A percentile compares a stretch with the other conserved stretches of the same genome.
These are phyloP conservation scores for Echinosophora koreensis DNA, from an alignment of 306 rosid genomes.

Conservation along the genomic window DNA sequence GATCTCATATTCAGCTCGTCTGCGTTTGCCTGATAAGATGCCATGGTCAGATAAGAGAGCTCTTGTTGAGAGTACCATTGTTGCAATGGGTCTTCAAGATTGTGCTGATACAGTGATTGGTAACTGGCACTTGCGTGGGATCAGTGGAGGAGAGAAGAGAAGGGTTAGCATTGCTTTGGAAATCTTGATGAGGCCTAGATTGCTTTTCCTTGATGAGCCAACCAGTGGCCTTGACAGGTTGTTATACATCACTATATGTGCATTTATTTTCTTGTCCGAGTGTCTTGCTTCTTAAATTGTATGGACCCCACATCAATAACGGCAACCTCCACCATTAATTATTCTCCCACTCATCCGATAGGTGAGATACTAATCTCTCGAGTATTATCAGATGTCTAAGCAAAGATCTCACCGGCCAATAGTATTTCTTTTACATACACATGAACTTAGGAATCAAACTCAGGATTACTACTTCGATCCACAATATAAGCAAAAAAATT, in stretches of 20 bases:
- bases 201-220: slow-evolving; percentile 97
- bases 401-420: too few species aligned
- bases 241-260: slow-evolving; percentile 39
- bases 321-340: too few species aligned
- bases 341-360: too few species aligned
- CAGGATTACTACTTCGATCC: too few species aligned
- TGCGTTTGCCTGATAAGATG: slow-evolving; percentile 86
- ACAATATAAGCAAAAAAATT: too few species aligned
- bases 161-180: slow-evolving; percentile 96
- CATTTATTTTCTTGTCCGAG: slow-evolving; percentile 44
- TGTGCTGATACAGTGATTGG: slow-evolving; percentile 96
- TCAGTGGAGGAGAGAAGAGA: slow-evolving; percentile 97
- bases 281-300: not conserved
- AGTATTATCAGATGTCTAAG: too few species aligned
- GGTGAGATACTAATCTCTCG: too few species aligned
- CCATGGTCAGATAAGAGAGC: slow-evolving; percentile 75
- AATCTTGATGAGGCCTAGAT: slow-evolving; percentile 86
- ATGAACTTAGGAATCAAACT: too few species aligned
- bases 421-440: too few species aligned
- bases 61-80: slow-evolving; percentile 83
- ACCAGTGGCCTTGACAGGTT: slow-evolving; percentile 98
- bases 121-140: slow-evolving; percentile 96
- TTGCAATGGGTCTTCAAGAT: slow-evolving; percentile 96
- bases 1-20: slow-evolving; percentile 80
- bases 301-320: not conserved